Evolutionary conservation across 768 basidiomycete genomes (phyloP), one percentile per base, ranked within the genome.

Genomic region (Serendipita sp.): DNA sequence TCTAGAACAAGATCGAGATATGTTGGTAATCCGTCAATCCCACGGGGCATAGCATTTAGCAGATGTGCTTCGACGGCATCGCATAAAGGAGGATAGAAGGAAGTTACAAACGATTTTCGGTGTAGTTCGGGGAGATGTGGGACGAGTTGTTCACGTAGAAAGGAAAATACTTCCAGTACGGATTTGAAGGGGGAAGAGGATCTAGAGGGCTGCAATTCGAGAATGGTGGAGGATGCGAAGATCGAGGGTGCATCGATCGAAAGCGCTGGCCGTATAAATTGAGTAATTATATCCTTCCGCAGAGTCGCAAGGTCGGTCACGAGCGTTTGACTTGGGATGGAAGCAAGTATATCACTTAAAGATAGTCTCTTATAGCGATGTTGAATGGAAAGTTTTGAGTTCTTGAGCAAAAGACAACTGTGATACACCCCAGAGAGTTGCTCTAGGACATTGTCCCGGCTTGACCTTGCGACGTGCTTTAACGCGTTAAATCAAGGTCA

Each of bases 381-480:
- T 78, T 77, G 15, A 76, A 76, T 2, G 80, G n/a, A 34, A 62
- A 48, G 58, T 4, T 18, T 10, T 46, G 23, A 31, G 29, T 33
- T 31, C 31, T 73, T 29, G 79, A 77, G 33, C 86, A 71, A 2
- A 76, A 69, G 29, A 90, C 72, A 69, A 84, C 78, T 68, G 82
- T 78, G 72, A 69, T 82, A 89, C 2, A 84, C 85, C 53, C 87
- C 83, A 67, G 77, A 80, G 27, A 91, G 76, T 68, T 88, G 83
- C 66, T 90, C 89, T 69, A 88, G 83, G 4, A 81, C 73, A 43
- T 80, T 80, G 64, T 85, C 82, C 69, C 78, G 29, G 79, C 72
- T 6, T 81, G 78, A 65, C 77, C 78, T 65, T 83, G 78, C 67
- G 76, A 81, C 60, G 75, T 60, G 77, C 88, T 91, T 67, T 3